Evolutionary conservation across 2,329 filamentous ascomycete genomes (phyloP), one percentile per base, ranked within the genome.

Genomic region (Monascus ruber): DNA sequence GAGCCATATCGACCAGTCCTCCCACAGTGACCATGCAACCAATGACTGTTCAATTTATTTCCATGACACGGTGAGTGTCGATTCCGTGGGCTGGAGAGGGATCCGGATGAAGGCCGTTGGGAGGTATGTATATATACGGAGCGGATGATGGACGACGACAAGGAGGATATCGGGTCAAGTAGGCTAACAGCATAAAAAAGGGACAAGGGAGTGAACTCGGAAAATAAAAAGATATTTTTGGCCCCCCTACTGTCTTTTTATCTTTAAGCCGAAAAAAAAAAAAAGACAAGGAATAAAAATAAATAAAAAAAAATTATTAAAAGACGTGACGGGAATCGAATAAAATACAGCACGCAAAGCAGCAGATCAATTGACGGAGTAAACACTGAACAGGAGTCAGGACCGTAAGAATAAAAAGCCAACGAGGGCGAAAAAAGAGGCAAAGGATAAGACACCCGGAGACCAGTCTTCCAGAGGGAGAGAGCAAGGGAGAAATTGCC

Each of bases 1-100:
- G 47, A 50, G 50, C 53, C 54, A 63, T 58, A 47, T 46, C 52
- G 48, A 45, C 40, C 37, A 42, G 35, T 47, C 45, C 47, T 49
- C 51, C 48, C 43, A 40, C 35, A 31, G 26, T 35, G 24, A 28
- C 10, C n/a, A 10, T 6, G 5, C 33, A 25, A 6, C n/a, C 28
- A 34, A 47, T 39, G 42, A 42, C 47, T 46, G 38, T 43, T 53
- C 46, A 55, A 43, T 42, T 41, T 49, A 51, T 52, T 58, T 60
- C 47, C 58, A 60, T 59, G 54, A 56, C 57, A 54, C 49, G 40
- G 39, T 45, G 37, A 38, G 35, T 34, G 36, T 42, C 33, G 40
- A 35, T 31, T 28, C 31, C 31, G 34, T 17, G 17, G 17, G 17
- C 17, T 17, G 17, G 8, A 9, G n/a, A 36, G 8, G 10, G 9